Percentiles rank a stretch among this genome's conserved stretches.
These are phyloP conservation scores for Globisporangium iwayamae DNA, from an alignment of 352 stramenopile genomes.

Conservation along the genomic window DNA sequence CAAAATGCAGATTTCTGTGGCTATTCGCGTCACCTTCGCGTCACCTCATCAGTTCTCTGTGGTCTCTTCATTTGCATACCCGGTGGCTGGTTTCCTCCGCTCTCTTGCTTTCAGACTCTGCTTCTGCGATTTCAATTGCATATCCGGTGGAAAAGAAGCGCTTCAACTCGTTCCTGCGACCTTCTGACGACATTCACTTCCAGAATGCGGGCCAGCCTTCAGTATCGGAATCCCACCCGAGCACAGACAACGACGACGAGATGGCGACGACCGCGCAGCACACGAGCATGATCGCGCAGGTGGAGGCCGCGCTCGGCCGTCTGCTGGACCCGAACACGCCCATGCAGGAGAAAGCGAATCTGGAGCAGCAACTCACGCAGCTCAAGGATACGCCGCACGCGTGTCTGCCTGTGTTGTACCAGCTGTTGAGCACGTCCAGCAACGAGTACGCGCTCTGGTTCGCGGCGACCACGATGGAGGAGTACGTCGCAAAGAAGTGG, in stretches of 20 bases:
- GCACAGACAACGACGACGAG: neutral
- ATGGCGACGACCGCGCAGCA: slow-evolving; percentile 8
- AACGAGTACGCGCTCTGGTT: slow-evolving; percentile 83
- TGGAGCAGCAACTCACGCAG: slow-evolving; percentile 56
- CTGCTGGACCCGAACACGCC: slow-evolving; percentile 63
- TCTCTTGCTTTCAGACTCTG: neutral
- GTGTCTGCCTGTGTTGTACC: slow-evolving; percentile 65
- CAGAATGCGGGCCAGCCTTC: neutral
- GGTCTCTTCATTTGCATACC: neutral
- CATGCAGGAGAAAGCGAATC: slow-evolving; percentile 34
- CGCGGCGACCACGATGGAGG: slow-evolving; percentile 60
- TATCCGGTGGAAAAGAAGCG: neutral
- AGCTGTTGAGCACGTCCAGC: slow-evolving; percentile 50
- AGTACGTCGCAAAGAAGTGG: slow-evolving; percentile 71
- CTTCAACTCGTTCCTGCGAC: slow-evolving; percentile 8
- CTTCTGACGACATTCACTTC: slow-evolving; percentile 1
- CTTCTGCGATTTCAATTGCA: neutral
- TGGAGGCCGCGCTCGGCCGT: slow-evolving; percentile 51
- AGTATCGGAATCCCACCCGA: slow-evolving; percentile 4
- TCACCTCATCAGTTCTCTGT: too few species aligned
- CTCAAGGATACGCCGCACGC: slow-evolving; percentile 51
- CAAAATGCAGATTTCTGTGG: neutral
- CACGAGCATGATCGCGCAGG: slow-evolving; percentile 44
- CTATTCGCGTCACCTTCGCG: neutral
- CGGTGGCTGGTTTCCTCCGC: neutral